phyloP scores from a whole-genome alignment of 1,284 basidiomycete genomes.

The Pseudozyma sp. region DNA sequence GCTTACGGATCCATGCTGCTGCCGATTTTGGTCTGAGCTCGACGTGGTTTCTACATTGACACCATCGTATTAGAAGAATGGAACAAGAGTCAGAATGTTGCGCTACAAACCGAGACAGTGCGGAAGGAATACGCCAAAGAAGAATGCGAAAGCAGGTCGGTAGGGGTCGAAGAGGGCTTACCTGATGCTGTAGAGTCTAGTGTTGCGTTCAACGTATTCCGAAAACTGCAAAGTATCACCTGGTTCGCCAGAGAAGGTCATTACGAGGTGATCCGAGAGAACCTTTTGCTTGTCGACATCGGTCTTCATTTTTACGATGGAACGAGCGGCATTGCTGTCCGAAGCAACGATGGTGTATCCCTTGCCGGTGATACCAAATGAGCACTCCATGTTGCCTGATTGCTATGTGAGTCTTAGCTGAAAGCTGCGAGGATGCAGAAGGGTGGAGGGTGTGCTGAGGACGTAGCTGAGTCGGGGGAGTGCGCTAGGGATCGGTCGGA shows the following conservation, averaged over 20 bases:
- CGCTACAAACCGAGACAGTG: background rate
- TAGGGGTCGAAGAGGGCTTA: constrained; percentile 67
- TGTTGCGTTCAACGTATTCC: constrained; percentile 94
- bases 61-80: too few species aligned
- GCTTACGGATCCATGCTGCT: constrained; percentile 91
- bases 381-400: constrained; percentile 69
- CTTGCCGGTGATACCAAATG: constrained; percentile 71
- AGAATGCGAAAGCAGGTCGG: too few species aligned
- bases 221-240: constrained; percentile 98
- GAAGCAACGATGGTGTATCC: constrained; percentile 74
- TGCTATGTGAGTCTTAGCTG: background rate
- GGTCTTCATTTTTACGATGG: constrained; percentile 96
- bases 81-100: background rate
- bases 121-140: background rate
- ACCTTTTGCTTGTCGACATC: constrained; percentile 98
- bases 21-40: constrained; percentile 89
- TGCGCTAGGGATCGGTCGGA: too few species aligned
- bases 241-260: constrained; percentile 92
- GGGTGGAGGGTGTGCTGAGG: background rate
- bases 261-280: constrained; percentile 89
- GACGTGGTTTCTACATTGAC: constrained; percentile 72
- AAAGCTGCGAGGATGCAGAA: too few species aligned
- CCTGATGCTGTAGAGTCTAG: constrained; percentile 94
- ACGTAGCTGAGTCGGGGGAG: background rate
- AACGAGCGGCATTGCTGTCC: constrained; percentile 87